Evolutionary conservation across 257 asterid genomes (phyloP), one percentile per base, ranked within the genome.

Genomic region (Gentiana dahurica): DNA sequence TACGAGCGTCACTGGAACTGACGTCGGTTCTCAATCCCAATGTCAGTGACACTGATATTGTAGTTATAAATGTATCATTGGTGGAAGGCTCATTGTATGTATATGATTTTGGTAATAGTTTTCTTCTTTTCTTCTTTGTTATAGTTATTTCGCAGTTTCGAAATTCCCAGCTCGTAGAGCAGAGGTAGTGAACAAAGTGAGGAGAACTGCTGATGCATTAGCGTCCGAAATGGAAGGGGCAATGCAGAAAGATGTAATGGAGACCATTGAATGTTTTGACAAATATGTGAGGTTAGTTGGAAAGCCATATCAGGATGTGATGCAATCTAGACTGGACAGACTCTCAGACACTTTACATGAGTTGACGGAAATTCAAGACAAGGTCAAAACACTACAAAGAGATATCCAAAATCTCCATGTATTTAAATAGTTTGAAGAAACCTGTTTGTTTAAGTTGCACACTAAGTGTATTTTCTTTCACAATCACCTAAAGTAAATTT

Each of bases 161-260:
- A 92, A 85, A 71, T 83, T 92, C 79, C 87, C 95, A 12, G 68
- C 73, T 51, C 80, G 81, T 54, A 85, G 90, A 74, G 90, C 68
- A 69, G 70, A 55, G 49, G 86, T 76, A 47, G 78, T 79, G 35
- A 77, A 82, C 44, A 92, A 85, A 76, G 84, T 88, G 77, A 85
- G 70, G 81, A 79, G 91, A 70, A 73, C 85, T 2, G 94, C 69
- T 0, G 90, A 88, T 62, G 85, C 84, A n/a, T 71, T 92, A 51
- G 94, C 90, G 47, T 91, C 91, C 52, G 79, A 88, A 75, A 69
- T 85, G 3, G 94, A 88, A 59, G 89, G 80, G 57, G 93, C 95
- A 60, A 85, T 85, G 95, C 77, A 83, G 68, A 80, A 82, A 73
- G 99, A 88, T 61, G 84, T 92, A 12, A 32, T 59, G 62, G 89